Percentiles rank a stretch among this genome's conserved stretches.
Conservation (phyloP, 2,329 filamentous ascomycete genomes). For the Fusarium sp. region DNA sequence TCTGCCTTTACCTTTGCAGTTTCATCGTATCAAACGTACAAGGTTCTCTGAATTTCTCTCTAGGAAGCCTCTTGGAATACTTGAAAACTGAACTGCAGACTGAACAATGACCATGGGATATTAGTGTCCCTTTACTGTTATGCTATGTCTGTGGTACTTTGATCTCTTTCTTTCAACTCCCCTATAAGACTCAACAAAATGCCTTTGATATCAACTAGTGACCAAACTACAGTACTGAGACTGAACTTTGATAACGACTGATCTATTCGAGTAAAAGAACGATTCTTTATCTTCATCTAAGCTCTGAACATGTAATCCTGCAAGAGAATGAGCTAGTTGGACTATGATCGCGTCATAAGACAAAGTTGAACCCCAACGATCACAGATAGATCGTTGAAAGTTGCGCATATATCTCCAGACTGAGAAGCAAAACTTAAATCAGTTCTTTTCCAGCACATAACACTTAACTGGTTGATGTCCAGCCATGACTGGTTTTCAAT, state of each 20-base stretch:
- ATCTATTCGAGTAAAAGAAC: neutral
- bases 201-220: neutral
- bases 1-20: too few species aligned
- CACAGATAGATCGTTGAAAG: neutral
- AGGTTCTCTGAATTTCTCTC: too few species aligned
- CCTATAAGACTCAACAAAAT: neutral
- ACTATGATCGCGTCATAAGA: accelerated
- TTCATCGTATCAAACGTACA: too few species aligned
- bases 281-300: neutral
- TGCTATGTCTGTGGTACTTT: neutral
- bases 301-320: accelerated
- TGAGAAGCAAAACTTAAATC: neutral
- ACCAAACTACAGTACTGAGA: neutral
- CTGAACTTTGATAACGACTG: neutral
- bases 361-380: accelerated
- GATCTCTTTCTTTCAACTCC: neutral
- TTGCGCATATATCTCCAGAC: neutral
- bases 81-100: neutral
- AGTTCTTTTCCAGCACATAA: neutral
- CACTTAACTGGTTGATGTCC: too few species aligned
- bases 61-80: neutral
- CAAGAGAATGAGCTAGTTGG: too few species aligned
- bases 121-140: neutral
- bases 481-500: too few species aligned
- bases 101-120: neutral